Evolutionary conservation across 1,139 yeast species (phyloP), one percentile per base, ranked within the genome.

Genomic region (Yamadazyma sp.): DNA sequence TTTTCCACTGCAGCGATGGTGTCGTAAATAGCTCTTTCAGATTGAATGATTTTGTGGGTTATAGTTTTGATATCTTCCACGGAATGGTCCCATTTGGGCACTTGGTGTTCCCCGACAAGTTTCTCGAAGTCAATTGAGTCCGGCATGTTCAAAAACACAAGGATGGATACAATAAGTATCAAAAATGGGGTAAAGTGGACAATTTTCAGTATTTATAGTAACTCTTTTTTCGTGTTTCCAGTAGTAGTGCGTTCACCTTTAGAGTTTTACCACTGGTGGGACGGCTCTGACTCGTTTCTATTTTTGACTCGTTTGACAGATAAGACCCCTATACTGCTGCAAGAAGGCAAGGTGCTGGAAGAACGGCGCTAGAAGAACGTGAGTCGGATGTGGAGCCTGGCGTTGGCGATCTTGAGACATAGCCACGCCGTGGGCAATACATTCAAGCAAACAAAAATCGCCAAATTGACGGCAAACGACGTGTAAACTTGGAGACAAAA

Each of bases 61-160:
- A 64, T 56, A 3, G 54, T 43, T 10, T 61, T 33, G 35, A 87
- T 70, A 28, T 73, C 65, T 17, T 69, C 74, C 0, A 87, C 77
- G 7, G 86, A 67, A 49, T 72, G 77, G 20, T 67, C 61, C 95
- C 94, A 86, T 27, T 56, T 45, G 20, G 87, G 83, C n/a, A 42
- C 46, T 3, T 41, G 34, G 34, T 54, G 45, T 6, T 41, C 36
- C 3, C 43, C 28, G 31, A 53, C 46, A 20, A 54, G 41, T 15
- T 42, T 14, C 23, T 44, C 31, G 39, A 48, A 56, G 40, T 56
- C 58, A 39, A 50, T 44, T 39, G 32, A 16, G 7, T 16, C 31
- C 9, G 20, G 3, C 31, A 28, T 28, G 16, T 15, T 28, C 8
- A 9, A 16, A 15, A 14, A 9, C 17, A 26, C 27, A n/a, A 24